A percentile compares a stretch with the other conserved stretches of the same genome.
Evolutionary conservation across 2,329 filamentous ascomycete species (phyloP).

Genomic region (Capronia epimyces): DNA sequence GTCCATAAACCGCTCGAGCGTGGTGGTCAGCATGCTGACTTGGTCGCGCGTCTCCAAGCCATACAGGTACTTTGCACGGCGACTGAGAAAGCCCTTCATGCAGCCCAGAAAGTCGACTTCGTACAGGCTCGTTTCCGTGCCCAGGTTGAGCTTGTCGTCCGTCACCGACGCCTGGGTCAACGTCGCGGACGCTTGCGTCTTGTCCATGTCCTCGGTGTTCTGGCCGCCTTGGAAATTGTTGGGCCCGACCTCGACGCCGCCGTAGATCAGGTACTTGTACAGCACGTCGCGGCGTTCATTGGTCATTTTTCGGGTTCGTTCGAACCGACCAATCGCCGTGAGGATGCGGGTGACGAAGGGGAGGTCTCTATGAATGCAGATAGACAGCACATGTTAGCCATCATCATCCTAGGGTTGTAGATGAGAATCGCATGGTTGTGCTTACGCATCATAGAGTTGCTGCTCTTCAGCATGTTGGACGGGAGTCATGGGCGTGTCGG

Average conservation of each 20-base stretch:
- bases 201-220: slow-evolving; percentile 58
- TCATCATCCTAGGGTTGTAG: not conserved
- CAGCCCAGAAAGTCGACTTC: slow-evolving; percentile 74
- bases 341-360: slow-evolving; percentile 68
- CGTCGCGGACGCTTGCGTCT: slow-evolving; percentile 59
- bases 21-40: slow-evolving; percentile 57
- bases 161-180: slow-evolving; percentile 49
- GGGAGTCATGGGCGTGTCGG: slow-evolving; percentile 72
- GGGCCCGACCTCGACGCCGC: slow-evolving; percentile 63
- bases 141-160: slow-evolving; percentile 43
- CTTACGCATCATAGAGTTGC: slow-evolving; percentile 62
- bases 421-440: slow-evolving; percentile 10
- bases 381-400: slow-evolving; percentile 16
- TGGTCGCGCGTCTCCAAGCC: slow-evolving; percentile 50
- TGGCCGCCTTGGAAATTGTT: slow-evolving; percentile 60
- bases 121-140: slow-evolving; percentile 51
- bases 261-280: slow-evolving; percentile 72
- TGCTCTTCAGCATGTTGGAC: slow-evolving; percentile 62
- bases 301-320: slow-evolving; percentile 68
- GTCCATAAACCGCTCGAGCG: slow-evolving; percentile 80
- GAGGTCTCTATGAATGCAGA: slow-evolving; percentile 39
- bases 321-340: slow-evolving; percentile 75
- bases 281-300: slow-evolving; percentile 60
- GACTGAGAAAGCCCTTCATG: slow-evolving; percentile 68
- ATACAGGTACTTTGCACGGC: slow-evolving; percentile 52